Conservation (phyloP, 2,329 filamentous ascomycete species). For the Fusarium irregulare region DNA sequence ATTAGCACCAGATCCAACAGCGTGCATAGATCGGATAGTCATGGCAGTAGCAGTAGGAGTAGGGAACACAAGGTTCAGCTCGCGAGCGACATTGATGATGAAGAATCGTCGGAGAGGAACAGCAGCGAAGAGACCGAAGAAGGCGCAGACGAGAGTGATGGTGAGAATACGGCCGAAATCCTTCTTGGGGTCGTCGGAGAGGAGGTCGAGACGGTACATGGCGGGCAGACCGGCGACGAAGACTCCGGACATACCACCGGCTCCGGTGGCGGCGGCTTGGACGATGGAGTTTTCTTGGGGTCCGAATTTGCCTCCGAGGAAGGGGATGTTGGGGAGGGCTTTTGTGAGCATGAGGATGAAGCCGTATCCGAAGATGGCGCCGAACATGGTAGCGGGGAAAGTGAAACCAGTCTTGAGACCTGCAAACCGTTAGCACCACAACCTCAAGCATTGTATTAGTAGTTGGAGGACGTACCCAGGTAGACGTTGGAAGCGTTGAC, state of each 20-base stretch:
- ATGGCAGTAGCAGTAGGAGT: constrained; percentile 69
- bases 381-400: constrained; percentile 61
- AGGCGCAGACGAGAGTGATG: constrained; percentile 70
- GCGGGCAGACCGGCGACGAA: constrained; percentile 71
- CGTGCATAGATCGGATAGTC: constrained; percentile 72
- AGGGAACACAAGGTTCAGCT: constrained; percentile 70
- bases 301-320: constrained; percentile 66
- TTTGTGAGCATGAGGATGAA: constrained; percentile 66
- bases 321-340: constrained; percentile 60
- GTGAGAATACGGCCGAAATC: constrained; percentile 70
- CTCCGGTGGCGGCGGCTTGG: constrained; percentile 69
- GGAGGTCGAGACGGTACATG: constrained; percentile 66
- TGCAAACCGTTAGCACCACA: constrained; percentile 23
- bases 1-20: constrained; percentile 61
- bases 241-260: constrained; percentile 67
- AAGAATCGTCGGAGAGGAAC: constrained; percentile 75
- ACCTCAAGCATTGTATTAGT: too few species aligned
- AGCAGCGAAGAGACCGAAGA: constrained; percentile 73
- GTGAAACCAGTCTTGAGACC: constrained; percentile 65
- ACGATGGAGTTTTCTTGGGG: constrained; percentile 72
- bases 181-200: constrained; percentile 60
- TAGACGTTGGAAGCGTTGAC: constrained; percentile 73
- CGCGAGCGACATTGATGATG: constrained; percentile 72
- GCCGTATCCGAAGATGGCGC: constrained; percentile 69
- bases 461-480: constrained; percentile 55